Base-by-base conservation (phyloP, 768 basidiomycete genomes). In the Lyophyllum decastes region DNA sequence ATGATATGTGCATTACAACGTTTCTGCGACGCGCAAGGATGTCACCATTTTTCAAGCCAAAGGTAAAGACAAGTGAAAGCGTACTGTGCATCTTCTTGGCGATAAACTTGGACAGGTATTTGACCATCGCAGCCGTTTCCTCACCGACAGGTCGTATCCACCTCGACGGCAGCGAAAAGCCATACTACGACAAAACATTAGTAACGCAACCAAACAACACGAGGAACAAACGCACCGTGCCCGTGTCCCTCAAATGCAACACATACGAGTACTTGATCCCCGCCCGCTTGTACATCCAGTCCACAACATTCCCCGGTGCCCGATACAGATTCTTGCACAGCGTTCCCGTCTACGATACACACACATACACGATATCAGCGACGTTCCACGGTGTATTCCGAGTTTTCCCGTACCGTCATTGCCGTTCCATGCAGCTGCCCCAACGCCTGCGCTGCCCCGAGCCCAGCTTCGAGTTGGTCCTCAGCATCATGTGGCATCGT, bases 81-180 rank as follows among this genome's bases (percentile, higher is more conserved):
- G 44, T 46, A 73, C 75, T 60, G 55, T 73, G 72, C 55, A 69
- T 62, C 47, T 78, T 74, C 61, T 69, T 73, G 12, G 73, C 73
- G 24, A 93, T 85, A 67, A 93, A 94, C 44, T 79, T 74, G 1
- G 86, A 83, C 6, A 95, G 73, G 63, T 87, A 90, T 22, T 80
- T 72, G 26, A 94, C 63, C 73, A 92, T 83, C 24, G 75, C 79
- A 17, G 77, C 76, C 4, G 86, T 85, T 72, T 95, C 93, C 70
- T 91, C 88, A 0, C 90, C 92, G 2, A 90, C 86, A 0, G 92
- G 89, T 7, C 88, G 75, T 61, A 95, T 93, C 82, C 83, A 85
- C 49, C 75, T 73, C 0, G 85, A 73, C 0, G 92, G 92, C 2
- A 94, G 74, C 7, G 88, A 72, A 73, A 92, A 94, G 3, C 91